Evolutionary conservation across 257 asterid species (phyloP).

Genomic region (Solanum dulcamara): DNA sequence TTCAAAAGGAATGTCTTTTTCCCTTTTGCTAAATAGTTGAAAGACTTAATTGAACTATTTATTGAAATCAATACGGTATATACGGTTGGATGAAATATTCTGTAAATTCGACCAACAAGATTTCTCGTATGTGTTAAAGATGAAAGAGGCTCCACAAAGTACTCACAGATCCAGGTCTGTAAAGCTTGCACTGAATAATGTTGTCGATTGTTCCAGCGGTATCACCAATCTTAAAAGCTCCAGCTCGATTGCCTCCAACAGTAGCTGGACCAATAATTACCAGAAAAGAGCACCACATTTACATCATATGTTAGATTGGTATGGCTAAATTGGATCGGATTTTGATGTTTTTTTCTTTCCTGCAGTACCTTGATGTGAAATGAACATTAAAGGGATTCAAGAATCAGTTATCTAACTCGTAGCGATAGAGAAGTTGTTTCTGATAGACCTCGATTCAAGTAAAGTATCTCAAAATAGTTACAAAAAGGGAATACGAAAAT

Average conservation of each 20-base stretch:
- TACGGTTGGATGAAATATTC: background rate
- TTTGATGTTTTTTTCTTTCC: background rate
- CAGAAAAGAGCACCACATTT: slow-evolving; percentile 17
- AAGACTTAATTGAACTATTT: background rate
- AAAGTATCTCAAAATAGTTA: background rate
- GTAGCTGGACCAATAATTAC: slow-evolving; percentile 95
- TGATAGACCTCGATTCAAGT: background rate
- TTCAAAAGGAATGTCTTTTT: slow-evolving; percentile 19
- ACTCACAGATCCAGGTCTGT: slow-evolving; percentile 98
- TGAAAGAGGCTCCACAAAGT: slow-evolving; percentile 27
- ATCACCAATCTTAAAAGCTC: slow-evolving; percentile 97
- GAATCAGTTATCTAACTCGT: background rate
- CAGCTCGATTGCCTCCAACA: slow-evolving; percentile 98
- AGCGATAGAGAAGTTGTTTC: background rate
- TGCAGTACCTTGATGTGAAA: background rate
- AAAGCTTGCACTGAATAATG: slow-evolving; percentile 82
- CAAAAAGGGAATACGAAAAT: background rate
- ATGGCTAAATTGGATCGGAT: background rate
- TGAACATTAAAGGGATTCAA: background rate
- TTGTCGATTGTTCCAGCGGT: slow-evolving; percentile 98
- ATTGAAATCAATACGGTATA: background rate
- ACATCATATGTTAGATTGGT: background rate
- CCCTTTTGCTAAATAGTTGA: slow-evolving; percentile 15
- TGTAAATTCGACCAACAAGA: background rate
- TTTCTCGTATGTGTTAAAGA: background rate